Evolutionary conservation across 2,329 filamentous ascomycete species (phyloP), one percentile per base, ranked within the genome.

Genomic region (Trichoderma afroharzianum): DNA sequence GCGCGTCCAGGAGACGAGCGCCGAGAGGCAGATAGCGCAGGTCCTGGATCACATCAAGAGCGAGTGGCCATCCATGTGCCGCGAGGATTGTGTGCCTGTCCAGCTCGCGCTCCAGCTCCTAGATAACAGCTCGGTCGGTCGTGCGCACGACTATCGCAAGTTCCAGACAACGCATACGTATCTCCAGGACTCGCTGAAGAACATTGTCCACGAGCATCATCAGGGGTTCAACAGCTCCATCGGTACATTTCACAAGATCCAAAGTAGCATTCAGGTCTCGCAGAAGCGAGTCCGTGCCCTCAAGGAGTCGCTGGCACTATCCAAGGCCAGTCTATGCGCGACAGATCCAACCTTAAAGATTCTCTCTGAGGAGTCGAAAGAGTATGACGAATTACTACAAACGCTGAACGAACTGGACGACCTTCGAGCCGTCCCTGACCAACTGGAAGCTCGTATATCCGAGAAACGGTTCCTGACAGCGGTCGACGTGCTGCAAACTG

Each of bases 221-320:
- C 96, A 99, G 81, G 97, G 96, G 61, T 99, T 99, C 87, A 99
- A 98, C 83, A 97, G 94, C 81, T 98, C 95, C 64, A 98, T 99
- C 74, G 96, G 95, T 81, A 98, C 95, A 24, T 99, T 98, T 79
- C 97, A 99, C 85, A 98, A 97, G 82, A 99, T 99, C 73, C 96
- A 99, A 81, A 90, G 91, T 67, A 97, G 94, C 82, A 96, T 99
- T 75, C 93, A 95, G 77, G 86, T 89, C 64, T 97, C 94, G 18
- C 96, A 99, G 81, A 91, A 91, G 77, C 90, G 94, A 72, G 93
- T 99, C 68, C 90, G 95, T 72, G 85, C 87, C 14, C 85, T 99
- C 73, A 96, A 95, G 80, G 90, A 94, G 71, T 94, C 93, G n/a
- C 85, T 99, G 71, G 88, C 91, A 15, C 88, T 90, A 68, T 92